Evolutionary conservation across 768 basidiomycete species (phyloP).

Genomic region (Pleurotus citrinopileatus): DNA sequence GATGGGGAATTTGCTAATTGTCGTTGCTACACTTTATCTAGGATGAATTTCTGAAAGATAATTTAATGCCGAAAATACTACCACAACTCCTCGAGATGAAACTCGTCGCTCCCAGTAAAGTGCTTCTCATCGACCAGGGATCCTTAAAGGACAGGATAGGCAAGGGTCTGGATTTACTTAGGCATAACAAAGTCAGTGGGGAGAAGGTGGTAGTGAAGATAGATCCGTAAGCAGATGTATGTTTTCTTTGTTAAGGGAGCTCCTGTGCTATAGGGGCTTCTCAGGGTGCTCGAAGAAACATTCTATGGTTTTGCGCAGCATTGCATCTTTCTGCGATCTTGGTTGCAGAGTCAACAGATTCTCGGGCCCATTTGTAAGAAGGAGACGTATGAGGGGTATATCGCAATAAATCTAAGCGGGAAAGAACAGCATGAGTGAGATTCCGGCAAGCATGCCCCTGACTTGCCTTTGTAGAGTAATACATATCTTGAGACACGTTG

Average conservation of each 20-base stretch:
- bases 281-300: too few species aligned
- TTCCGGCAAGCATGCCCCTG: not conserved
- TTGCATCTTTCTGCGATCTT: constrained; percentile 49
- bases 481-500: constrained; percentile 66
- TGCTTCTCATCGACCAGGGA: constrained; percentile 39
- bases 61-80: constrained; percentile 44
- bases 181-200: constrained; percentile 46
- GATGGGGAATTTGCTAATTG: too few species aligned
- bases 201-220: constrained; percentile 21
- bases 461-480: constrained; percentile 55
- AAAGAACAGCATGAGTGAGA: not conserved
- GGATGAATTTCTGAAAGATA: constrained; percentile 39
- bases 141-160: constrained; percentile 38
- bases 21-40: too few species aligned
- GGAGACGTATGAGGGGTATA: constrained; percentile 47
- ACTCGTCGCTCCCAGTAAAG: constrained; percentile 37
- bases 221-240: not conserved
- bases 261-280: too few species aligned
- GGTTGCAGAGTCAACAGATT: constrained; percentile 44
- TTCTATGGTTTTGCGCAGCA: constrained; percentile 44
- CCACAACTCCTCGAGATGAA: constrained; percentile 35
- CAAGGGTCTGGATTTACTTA: constrained; percentile 40
- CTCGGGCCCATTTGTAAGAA: constrained; percentile 41
- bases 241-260: not conserved
- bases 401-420: constrained; percentile 44